A percentile compares a stretch with the other conserved stretches of the same genome.
These are phyloP conservation scores for Penicillium lagena DNA, from an alignment of 495 filamentous ascomycete genomes.

Conservation along the genomic window DNA sequence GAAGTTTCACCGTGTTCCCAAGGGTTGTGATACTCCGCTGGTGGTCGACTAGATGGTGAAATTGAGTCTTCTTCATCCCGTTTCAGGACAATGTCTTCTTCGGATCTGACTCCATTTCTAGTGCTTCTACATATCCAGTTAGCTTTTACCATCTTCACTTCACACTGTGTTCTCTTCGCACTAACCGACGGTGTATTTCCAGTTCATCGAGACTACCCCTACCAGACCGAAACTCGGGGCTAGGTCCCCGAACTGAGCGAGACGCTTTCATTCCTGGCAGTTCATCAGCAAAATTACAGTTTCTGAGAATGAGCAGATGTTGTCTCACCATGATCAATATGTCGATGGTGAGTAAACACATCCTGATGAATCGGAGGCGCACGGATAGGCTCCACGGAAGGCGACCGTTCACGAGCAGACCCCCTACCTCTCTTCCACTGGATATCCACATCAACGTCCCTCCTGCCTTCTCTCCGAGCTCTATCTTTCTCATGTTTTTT, in stretches of 20 bases:
- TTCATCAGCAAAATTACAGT: constrained; percentile 1
- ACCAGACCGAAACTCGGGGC: constrained; percentile 24
- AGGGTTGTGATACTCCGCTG: constrained; percentile 10
- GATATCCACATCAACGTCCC: constrained; percentile 23
- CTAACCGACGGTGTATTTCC: constrained; percentile 40
- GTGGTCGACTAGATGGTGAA: constrained; percentile 9
- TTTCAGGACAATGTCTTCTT: constrained; percentile 13
- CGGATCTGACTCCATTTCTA: constrained; percentile 5
- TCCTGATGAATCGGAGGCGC: constrained; percentile 71
- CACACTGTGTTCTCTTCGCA: neutral
- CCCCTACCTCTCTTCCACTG: constrained; percentile 16
- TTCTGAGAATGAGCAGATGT: neutral
- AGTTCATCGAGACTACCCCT: constrained; percentile 38
- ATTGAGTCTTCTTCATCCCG: constrained; percentile 9
- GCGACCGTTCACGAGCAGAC: constrained; percentile 27
- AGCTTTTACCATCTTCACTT: neutral
- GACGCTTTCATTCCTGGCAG: constrained; percentile 14
- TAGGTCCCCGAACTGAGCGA: constrained; percentile 30
- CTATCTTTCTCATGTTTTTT: constrained; percentile 16
- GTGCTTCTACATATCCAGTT: constrained; percentile 1
- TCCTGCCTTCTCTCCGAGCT: constrained; percentile 6
- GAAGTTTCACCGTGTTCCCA: constrained; percentile 3
- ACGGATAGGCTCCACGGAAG: constrained; percentile 51
- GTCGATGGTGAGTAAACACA: constrained; percentile 76
- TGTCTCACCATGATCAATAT: constrained; percentile 71